These are phyloP conservation scores for Sherardia arvensis DNA, from an alignment of 257 asterid genomes.

Conservation along the genomic window DNA sequence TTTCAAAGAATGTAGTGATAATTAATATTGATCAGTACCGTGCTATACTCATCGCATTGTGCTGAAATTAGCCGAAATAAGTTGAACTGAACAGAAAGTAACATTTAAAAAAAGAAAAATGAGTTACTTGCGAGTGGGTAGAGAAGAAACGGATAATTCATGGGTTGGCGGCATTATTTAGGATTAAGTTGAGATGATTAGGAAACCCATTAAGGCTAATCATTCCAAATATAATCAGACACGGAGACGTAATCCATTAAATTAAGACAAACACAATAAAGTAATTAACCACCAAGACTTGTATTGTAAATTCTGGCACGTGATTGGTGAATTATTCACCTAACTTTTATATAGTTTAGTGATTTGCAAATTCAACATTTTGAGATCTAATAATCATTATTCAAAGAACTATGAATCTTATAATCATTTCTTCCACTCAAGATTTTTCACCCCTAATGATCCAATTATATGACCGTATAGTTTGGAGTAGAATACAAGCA, in stretches of 20 bases:
- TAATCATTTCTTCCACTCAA: neutral
- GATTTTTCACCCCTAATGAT: neutral
- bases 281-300: neutral
- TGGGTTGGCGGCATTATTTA: neutral
- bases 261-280: conserved; percentile 2
- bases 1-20: too few species aligned
- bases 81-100: too few species aligned
- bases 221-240: conserved; percentile 12
- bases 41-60: too few species aligned
- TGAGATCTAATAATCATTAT: neutral
- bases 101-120: too few species aligned
- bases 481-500: neutral
- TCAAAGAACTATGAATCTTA: neutral
- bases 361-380: neutral
- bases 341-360: neutral
- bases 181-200: conserved; percentile 16
- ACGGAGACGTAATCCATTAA: conserved; percentile 6
- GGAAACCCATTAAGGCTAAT: conserved; percentile 10
- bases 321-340: neutral
- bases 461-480: neutral
- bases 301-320: neutral
- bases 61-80: too few species aligned
- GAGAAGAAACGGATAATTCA: conserved; percentile 4
- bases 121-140: conserved; percentile 5
- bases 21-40: too few species aligned